A percentile compares a stretch with the other conserved stretches of the same genome.
phyloP scores from a whole-genome alignment of 257 asterid species.

The Avicennia marina region DNA sequence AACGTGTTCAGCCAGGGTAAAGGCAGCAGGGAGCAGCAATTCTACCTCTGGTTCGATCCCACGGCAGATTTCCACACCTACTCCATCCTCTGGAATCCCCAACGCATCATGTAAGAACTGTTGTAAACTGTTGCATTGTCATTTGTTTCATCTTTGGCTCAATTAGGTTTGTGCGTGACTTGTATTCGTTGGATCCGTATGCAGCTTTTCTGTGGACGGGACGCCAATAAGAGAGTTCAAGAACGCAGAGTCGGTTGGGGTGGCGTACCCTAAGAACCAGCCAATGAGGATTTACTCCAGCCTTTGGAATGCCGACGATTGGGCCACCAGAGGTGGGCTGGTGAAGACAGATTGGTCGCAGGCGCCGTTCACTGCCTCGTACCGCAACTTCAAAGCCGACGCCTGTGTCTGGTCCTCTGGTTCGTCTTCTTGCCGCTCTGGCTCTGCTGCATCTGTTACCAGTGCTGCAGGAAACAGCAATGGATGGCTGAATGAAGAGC shows the following conservation, averaged over 20 bases:
- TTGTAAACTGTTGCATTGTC: too few relatives aligned
- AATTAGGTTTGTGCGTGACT: too few relatives aligned
- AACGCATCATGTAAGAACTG: slow-evolving; percentile 32
- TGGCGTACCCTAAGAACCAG: slow-evolving; percentile 38
- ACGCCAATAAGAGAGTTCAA: slow-evolving; percentile 41
- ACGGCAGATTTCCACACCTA: slow-evolving; percentile 46
- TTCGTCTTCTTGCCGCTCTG: slow-evolving; percentile 5
- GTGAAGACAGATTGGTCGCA: slow-evolving; percentile 37
- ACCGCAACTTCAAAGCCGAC: slow-evolving; percentile 28
- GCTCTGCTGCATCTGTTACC: too few relatives aligned
- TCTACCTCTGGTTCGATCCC: slow-evolving; percentile 47
- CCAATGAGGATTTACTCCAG: slow-evolving; percentile 44
- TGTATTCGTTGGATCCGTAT: too few relatives aligned
- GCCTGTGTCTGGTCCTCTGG: slow-evolving; percentile 15
- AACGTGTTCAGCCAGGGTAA: slow-evolving; percentile 42
- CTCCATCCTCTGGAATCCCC: slow-evolving; percentile 47
- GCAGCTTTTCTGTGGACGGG: slow-evolving; percentile 34
- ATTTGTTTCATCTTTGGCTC: too few relatives aligned
- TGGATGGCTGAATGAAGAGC: slow-evolving; percentile 10
- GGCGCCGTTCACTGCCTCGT: slow-evolving; percentile 44
- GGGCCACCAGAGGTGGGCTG: slow-evolving; percentile 42
- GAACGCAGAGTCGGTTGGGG: slow-evolving; percentile 33
- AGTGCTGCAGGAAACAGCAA: too few relatives aligned
- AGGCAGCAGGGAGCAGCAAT: slow-evolving; percentile 45
- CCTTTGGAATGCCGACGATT: slow-evolving; percentile 45